A percentile compares a stretch with the other conserved stretches of the same genome.
Conservation (phyloP, 805 yeast genomes). For the Cyberlindnera subsufficiens region DNA sequence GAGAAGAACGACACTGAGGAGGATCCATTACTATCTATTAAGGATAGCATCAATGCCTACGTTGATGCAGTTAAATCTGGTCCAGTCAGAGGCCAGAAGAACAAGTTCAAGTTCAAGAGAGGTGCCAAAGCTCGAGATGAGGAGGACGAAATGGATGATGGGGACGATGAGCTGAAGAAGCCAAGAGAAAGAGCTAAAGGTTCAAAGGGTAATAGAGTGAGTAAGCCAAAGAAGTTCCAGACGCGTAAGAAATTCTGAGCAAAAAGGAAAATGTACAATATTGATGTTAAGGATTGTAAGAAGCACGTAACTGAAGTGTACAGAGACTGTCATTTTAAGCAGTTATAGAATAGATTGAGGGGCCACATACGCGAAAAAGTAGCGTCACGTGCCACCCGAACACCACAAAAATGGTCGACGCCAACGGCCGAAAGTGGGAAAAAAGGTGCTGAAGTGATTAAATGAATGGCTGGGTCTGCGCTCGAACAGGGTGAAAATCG, state of each 20-base stretch:
- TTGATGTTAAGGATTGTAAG: no score
- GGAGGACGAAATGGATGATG: constrained; percentile 49
- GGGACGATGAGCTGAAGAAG: constrained; percentile 27
- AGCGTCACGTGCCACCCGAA: no score
- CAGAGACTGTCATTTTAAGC: no score
- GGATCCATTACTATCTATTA: constrained; percentile 41
- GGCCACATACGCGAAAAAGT: no score
- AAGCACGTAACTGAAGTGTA: no score
- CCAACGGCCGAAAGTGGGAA: no score
- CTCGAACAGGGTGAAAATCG: no score
- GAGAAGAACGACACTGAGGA: constrained; percentile 27
- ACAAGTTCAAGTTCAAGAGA: constrained; percentile 82
- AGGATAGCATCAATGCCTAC: constrained; percentile 80
- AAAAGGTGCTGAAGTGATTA: no score
- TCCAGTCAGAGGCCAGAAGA: constrained; percentile 90
- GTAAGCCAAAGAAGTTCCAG: constrained; percentile 31
- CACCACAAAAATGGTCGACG: no score
- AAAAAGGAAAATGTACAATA: constrained; percentile 14
- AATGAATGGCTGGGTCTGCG: no score
- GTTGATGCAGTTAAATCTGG: constrained; percentile 90
- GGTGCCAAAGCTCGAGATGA: constrained; percentile 46
- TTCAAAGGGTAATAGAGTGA: constrained; percentile 14
- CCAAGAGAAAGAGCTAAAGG: constrained; percentile 11
- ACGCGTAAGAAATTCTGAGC: constrained; percentile 51
- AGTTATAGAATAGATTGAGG: no score